Base-by-base conservation (phyloP, 2,329 filamentous ascomycete genomes). In the Clathrospora elynae region DNA sequence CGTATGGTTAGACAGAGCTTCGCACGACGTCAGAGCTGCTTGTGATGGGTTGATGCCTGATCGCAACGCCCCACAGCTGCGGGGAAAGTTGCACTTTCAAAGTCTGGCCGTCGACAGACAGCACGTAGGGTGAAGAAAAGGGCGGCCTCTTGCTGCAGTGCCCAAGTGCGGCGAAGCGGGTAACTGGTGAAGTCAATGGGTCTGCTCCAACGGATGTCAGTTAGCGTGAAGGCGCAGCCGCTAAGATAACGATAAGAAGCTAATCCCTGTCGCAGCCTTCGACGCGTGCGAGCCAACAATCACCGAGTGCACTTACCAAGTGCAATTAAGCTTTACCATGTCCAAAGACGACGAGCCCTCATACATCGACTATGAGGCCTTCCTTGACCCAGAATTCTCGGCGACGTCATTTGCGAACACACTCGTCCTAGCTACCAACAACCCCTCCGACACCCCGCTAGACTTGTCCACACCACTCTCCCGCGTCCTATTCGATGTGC, bases 291-390 rank as follows among this genome's bases (percentile, higher is more conserved):
- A 19, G 20, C 12, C 30, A 11, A 29, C 14, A 20, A 5, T 18
- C 22, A 18, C 4, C n/a, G n/a, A 19, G 13, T 31, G 20, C 30
- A 3, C 12, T 28, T 23, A 25, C 22, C 43, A 22, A 46, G 49
- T 40, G 46, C 28, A 29, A 26, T 14, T 23, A 23, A 23, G 20
- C 20, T 24, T 13, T 50, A 51, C 17, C 49, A 70, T 70, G 67
- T 58, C 65, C 26, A 55, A 44, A 22, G 69, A 73, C 16, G 64
- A 64, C 30, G 84, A 86, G 45, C 80, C 85, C 26, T 93, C 89
- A 6, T 99, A 99, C 73, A 91, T 99, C 66, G 91, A 97, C 80
- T 95, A 96, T 73, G 90, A 95, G 68, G 81, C 88, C 52, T 95
- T 99, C 63, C 82, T 96, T 53, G 82, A 86, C 34, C 88, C 90